Evolutionary conservation across 345 rosid species (phyloP).

Genomic region (Populus simonii): DNA sequence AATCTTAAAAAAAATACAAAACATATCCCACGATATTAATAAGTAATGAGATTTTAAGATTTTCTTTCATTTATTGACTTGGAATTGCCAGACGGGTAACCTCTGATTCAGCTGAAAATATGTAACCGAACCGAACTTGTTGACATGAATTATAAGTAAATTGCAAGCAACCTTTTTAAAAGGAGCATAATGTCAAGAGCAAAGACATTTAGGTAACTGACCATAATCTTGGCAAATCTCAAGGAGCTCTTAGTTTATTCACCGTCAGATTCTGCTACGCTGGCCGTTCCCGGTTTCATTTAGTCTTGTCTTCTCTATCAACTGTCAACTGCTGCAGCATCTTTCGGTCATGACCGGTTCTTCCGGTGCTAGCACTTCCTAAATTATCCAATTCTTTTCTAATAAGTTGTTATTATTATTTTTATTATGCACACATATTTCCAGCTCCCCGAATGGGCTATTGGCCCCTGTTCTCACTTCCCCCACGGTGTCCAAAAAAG

Average conservation of each 20-base stretch:
- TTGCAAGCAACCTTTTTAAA: not conserved
- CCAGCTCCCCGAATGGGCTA: constrained; percentile 20
- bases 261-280: not conserved
- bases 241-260: not conserved
- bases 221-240: not conserved
- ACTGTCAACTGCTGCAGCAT: not conserved
- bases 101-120: too few relatives aligned
- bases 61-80: too few relatives aligned
- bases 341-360: constrained; percentile 15
- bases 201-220: not conserved
- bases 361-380: constrained; percentile 22
- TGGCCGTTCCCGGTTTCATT: not conserved
- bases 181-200: not conserved
- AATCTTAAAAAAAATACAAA: too few relatives aligned
- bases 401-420: not conserved
- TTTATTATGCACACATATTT: not conserved
- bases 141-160: not conserved
- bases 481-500: too few relatives aligned
- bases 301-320: not conserved
- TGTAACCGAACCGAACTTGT: not conserved
- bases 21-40: too few relatives aligned
- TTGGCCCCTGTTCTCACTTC: constrained; percentile 25
- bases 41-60: too few relatives aligned
- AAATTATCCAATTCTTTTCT: too few relatives aligned
- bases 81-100: too few relatives aligned